These are phyloP conservation scores for Fusarium paranaense DNA, from an alignment of 2,329 filamentous ascomycete genomes.

Conservation along the genomic window DNA sequence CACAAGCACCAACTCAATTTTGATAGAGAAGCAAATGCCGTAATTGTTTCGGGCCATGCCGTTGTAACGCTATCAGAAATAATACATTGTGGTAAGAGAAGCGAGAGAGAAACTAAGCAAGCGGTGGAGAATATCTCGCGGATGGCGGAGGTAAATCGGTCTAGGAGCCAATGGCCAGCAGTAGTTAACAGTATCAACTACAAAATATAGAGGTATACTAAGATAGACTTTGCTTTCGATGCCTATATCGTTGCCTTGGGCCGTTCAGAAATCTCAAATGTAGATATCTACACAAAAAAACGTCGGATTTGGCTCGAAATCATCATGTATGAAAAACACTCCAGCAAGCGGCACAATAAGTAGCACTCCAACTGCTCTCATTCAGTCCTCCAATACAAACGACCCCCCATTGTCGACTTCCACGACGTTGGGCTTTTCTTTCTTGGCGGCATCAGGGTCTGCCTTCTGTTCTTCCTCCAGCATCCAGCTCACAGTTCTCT, in stretches of 20 bases:
- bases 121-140: neutral
- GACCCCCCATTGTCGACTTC: conserved; percentile 31
- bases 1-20: neutral
- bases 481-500: conserved; percentile 35
- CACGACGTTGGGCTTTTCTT: conserved; percentile 11
- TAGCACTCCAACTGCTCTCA: neutral
- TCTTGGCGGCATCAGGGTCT: neutral
- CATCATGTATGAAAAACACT: neutral
- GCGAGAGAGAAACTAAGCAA: neutral
- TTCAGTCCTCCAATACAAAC: conserved; percentile 16
- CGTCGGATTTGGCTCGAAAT: neutral
- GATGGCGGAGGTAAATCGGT: neutral
- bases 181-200: neutral
- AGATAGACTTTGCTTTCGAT: neutral
- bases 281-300: neutral
- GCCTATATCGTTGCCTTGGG: neutral
- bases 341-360: neutral
- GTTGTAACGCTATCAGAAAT: neutral
- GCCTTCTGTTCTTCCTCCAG: conserved; percentile 30
- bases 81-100: neutral
- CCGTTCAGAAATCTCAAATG: neutral
- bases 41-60: neutral
- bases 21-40: neutral
- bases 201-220: neutral
- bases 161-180: neutral